Evolutionary conservation across 2,329 filamentous ascomycete genomes (phyloP).

Genomic region (Fusarium heterosporum): DNA sequence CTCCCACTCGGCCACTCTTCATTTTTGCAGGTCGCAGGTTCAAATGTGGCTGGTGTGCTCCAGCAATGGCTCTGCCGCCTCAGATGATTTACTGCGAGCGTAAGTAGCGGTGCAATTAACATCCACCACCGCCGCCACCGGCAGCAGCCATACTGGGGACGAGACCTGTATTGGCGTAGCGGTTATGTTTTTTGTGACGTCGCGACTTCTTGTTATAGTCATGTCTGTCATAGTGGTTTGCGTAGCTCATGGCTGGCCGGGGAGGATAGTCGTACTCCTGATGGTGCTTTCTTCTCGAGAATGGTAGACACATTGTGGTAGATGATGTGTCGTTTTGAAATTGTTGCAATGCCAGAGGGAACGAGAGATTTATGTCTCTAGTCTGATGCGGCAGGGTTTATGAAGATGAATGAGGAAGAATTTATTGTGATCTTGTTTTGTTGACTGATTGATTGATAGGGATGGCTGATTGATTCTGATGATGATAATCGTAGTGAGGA

Average conservation of each 20-base stretch:
- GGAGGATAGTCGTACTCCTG: background rate
- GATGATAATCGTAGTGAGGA: no score
- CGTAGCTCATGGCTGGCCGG: background rate
- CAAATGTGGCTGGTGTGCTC: no score
- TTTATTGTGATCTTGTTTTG: no score
- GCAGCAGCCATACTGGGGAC: background rate
- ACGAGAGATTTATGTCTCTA: background rate
- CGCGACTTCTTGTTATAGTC: background rate
- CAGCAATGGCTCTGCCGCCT: no score
- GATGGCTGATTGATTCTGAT: no score
- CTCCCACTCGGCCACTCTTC: no score
- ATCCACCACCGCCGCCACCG: background rate
- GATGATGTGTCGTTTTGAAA: background rate
- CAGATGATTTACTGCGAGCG: no score
- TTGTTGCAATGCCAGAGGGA: no score
- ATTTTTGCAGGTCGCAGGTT: no score
- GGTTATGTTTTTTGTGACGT: background rate
- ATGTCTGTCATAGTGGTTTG: background rate
- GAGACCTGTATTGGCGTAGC: background rate
- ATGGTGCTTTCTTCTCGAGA: background rate
- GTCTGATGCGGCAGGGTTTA: no score
- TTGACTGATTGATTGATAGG: no score
- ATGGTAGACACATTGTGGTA: background rate
- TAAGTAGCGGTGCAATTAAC: background rate
- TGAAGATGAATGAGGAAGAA: no score